Evolutionary conservation across 805 yeast genomes (phyloP), one percentile per base, ranked within the genome.

Genomic region (Spathaspora sp.): DNA sequence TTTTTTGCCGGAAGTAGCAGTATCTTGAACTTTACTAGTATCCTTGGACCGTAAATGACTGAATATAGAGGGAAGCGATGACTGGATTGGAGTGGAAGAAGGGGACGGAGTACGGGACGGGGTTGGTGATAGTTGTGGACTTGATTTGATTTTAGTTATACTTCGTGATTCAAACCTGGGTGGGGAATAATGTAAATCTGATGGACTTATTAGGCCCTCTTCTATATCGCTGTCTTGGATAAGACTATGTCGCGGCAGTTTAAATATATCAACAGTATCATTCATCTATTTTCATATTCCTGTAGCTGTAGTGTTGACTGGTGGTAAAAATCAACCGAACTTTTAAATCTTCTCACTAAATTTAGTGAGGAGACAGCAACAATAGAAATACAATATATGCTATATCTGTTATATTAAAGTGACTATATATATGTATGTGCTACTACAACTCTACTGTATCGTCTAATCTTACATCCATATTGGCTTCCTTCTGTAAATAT

Each of bases 401-500:
- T 7, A 45, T 20, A n/a, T n/a, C n/a, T n/a, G n/a, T n/a, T n/a
- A n/a, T n/a, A n/a, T n/a, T n/a, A n/a, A n/a, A n/a, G n/a, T n/a
- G n/a, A n/a, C n/a, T 40, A 40, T 18, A 14, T 18, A 17, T 18
- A 40, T 17, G n/a, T 16, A 43, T 7, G 14, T n/a, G 5, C 7
- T 10, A 35, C 48, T 58, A 67, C 35, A 68, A 56, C 20, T 63
- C 63, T 5, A 62, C 60, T 7, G 50, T 57, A 26, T 59, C 66
- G 26, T 86, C 92, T 55, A 85, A 73, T 67, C 97, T 81, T n/a
- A 89, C 96, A 54, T 81, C 81, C 63, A 89, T 77, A 10, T 60
- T 58, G 0, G 87, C 89, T 14, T 78, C 66, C 0, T 75, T 69
- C 45, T 75, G 69, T 65, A 93, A 77, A 57, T 79, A 83, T 28